Evolutionary conservation across 495 filamentous ascomycete genomes (phyloP), one percentile per base, ranked within the genome.

Genomic region (Penicillium fimorum): DNA sequence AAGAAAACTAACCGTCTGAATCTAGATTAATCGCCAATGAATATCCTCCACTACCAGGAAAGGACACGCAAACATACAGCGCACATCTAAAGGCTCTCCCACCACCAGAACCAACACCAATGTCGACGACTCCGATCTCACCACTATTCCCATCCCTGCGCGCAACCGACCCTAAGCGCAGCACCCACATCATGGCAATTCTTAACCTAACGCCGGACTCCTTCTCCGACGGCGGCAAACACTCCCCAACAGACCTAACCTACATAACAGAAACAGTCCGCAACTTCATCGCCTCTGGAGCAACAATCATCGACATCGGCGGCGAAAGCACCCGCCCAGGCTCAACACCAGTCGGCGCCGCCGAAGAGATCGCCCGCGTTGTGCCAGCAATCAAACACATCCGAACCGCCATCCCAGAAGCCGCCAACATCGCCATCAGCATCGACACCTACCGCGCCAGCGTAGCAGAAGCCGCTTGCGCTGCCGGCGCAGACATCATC

Each of bases 201-300:
- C 79, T 97, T 49, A 98, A 98, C 74, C 77, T 96, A 55, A 97
- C 93, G 1, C 94, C 93, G 10, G 94, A 98, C 77, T 97, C 94
- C 38, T 97, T 97, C 78, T 97, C 92, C 12, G 92, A 97, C 62
- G 94, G 92, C 49, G 93, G 92, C 42, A 62, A 73, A 2, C 79
- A 92, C 72, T 65, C 68, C 47, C 53, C 75, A 24, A 60, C 64
- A 11, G 70, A 80, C 57, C 47, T 72, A 13, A 44, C 59, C 41
- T 57, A 73, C 46, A 70, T 84, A 22, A 70, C 76, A 15, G 49
- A 63, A 30, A 88, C 83, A 10, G 76, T 89, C 32, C 71, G 67
- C 50, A 58, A 57, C 55, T 86, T 87, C 70, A 82, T 92, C 65
- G 62, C 73, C 47, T 69, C 78, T 6, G 90, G 90, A 46, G 89